These are phyloP conservation scores for Lepidium didymum DNA, from an alignment of 345 rosid genomes.

Conservation along the genomic window DNA sequence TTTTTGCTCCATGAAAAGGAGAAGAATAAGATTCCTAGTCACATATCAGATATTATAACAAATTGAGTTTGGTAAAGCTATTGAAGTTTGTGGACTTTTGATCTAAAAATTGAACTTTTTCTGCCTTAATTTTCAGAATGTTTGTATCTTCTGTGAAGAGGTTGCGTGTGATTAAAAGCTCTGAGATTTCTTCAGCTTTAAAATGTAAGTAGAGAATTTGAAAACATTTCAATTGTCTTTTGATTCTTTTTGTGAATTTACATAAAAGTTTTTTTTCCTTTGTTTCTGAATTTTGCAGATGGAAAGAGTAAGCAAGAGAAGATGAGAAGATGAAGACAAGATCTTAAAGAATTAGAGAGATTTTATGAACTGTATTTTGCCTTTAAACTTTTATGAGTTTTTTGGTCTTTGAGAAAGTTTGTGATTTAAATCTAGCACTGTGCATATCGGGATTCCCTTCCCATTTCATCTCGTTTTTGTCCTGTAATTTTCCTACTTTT, in stretches of 20 bases:
- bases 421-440: not conserved
- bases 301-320: conserved; percentile 25
- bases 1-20: conserved; percentile 4
- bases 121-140: conserved; percentile 49
- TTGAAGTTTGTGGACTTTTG: conserved; percentile 1
- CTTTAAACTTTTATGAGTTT: conserved; percentile 9
- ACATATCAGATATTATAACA: not conserved
- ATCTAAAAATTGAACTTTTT: not conserved
- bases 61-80: not conserved
- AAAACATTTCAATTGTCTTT: not conserved
- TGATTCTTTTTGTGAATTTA: not conserved
- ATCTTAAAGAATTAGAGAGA: conserved; percentile 6
- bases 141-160: conserved; percentile 88
- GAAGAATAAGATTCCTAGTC: conserved; percentile 34
- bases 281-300: not conserved
- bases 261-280: not conserved
- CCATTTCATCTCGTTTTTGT: too few relatives aligned
- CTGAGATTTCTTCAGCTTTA: conserved; percentile 42
- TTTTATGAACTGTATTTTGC: conserved; percentile 9
- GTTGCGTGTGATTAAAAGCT: conserved; percentile 80
- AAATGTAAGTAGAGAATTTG: conserved; percentile 10
- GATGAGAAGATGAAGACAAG: conserved; percentile 21
- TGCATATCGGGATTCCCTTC: too few relatives aligned
- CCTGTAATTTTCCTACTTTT: too few relatives aligned
- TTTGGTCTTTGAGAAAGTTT: conserved; percentile 2